Conservation (phyloP, 2,329 filamentous ascomycete genomes). For the Calonectria henricotiae region DNA sequence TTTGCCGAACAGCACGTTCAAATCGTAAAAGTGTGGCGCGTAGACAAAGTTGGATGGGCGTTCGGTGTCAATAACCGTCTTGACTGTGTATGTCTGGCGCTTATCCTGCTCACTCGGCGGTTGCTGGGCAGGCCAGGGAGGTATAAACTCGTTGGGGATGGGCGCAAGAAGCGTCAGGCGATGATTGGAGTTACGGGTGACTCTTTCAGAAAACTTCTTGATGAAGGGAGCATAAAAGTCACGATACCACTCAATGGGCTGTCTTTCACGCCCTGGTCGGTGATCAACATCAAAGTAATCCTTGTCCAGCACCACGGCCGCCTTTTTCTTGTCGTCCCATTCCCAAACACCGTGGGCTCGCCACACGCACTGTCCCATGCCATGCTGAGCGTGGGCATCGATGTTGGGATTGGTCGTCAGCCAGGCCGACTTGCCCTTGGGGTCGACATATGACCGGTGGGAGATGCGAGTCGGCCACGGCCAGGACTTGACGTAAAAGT, state of each 20-base stretch:
- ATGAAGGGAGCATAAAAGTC: slow-evolving; percentile 63
- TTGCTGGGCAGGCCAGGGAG: slow-evolving; percentile 55
- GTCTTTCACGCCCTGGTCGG: slow-evolving; percentile 57
- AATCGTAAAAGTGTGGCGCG: slow-evolving; percentile 63
- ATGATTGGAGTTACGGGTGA: slow-evolving; percentile 52
- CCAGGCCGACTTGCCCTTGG: slow-evolving; percentile 59
- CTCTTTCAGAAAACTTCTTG: slow-evolving; percentile 56
- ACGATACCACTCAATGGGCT: slow-evolving; percentile 60
- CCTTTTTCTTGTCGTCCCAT: slow-evolving; percentile 55
- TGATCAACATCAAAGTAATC: slow-evolving; percentile 61
- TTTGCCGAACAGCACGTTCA: slow-evolving; percentile 61
- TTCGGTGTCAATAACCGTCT: slow-evolving; percentile 50
- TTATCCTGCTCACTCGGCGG: slow-evolving; percentile 28
- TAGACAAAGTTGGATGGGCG: slow-evolving; percentile 59
- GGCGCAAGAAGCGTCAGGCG: slow-evolving; percentile 61
- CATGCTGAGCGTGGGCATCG: slow-evolving; percentile 36
- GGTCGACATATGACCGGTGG: slow-evolving; percentile 57
- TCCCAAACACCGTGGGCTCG: slow-evolving; percentile 59
- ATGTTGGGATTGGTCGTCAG: slow-evolving; percentile 47
- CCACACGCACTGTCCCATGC: slow-evolving; percentile 60
- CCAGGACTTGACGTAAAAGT: slow-evolving; percentile 63
- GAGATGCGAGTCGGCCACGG: slow-evolving; percentile 60
- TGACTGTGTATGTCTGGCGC: slow-evolving; percentile 51
- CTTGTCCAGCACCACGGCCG: slow-evolving; percentile 49
- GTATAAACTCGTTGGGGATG: slow-evolving; percentile 62